These are phyloP conservation scores for Erodium maritimum DNA, from an alignment of 345 rosid genomes.

Conservation along the genomic window DNA sequence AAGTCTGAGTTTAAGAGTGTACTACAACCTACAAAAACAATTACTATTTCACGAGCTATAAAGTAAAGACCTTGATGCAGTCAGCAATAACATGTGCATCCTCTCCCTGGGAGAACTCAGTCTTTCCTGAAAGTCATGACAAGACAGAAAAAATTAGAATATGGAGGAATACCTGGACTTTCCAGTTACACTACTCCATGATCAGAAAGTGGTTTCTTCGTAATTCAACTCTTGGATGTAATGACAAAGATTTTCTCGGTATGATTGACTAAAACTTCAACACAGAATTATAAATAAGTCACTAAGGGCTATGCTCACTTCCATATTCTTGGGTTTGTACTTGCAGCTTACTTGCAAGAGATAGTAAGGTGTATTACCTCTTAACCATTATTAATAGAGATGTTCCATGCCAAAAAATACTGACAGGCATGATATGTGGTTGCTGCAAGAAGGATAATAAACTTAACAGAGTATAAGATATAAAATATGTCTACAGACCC, in stretches of 20 bases:
- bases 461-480: conserved; percentile 4
- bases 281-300: no score
- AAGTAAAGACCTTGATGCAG: conserved; percentile 67
- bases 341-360: background rate
- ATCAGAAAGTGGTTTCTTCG: background rate
- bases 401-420: background rate
- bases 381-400: background rate
- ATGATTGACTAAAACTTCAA: background rate
- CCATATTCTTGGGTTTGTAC: background rate
- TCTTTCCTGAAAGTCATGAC: conserved; percentile 48
- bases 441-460: background rate
- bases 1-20: conserved; percentile 1
- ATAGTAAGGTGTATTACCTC: background rate
- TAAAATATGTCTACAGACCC: conserved; percentile 37
- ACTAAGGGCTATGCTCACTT: background rate
- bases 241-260: no score
- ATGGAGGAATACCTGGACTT: conserved; percentile 3
- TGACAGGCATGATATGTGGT: conserved; percentile 1
- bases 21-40: conserved; percentile 4
- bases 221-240: no score
- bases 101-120: conserved; percentile 53
- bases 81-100: conserved; percentile 92
- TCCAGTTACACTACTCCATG: conserved; percentile 1
- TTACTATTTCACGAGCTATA: conserved; percentile 5
- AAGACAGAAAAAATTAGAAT: conserved; percentile 4